Evolutionary conservation across 192 early-diverging fungal species (phyloP), one percentile per base, ranked within the genome.

Genomic region (Tieghemiomyces parasiticus): DNA sequence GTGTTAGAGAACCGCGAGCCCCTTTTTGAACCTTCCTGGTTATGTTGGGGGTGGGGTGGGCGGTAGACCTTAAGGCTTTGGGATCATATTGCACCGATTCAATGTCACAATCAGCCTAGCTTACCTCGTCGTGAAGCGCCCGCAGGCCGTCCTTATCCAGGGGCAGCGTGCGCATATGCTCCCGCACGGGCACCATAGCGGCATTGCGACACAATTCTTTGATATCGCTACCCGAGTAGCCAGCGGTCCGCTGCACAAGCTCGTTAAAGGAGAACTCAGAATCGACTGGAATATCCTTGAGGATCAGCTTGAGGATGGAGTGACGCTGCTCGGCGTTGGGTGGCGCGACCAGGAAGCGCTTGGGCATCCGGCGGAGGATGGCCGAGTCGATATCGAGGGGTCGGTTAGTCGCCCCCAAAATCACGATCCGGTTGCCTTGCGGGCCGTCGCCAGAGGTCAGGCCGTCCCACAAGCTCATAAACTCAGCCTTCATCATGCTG

Each of bases 401-500:
- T 45, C 96, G 74, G 71, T 99, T 99, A 0, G 96, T 99, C 0
- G 93, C 93, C 46, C 94, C 94, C 48, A 94, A 64, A 61, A 95
- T 86, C 63, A 90, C 72, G 58, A 86, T 81, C 25, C 75, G 71
- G 24, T 60, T 74, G 58, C 79, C 77, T 53, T 86, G 78, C n/a
- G n/a, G n/a, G n/a, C n/a, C n/a, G n/a, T n/a, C n/a, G 26, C 80
- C 83, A 1, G 84, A 81, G 2, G 86, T 83, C 60, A 99, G 73
- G 4, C 96, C 96, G 69, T 99, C 96, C 96, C 96, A 99, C 63
- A 97, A 80, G 52, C 84, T 85, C 92, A 99, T 97, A 67, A 97
- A 99, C 74, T 97, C 96, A 24, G 96, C 94, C 76, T 99, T 99
- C 94, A 99, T 99, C 80, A 96, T 96, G 38, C 81, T 77, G 45